A percentile compares a stretch with the other conserved stretches of the same genome.
phyloP scores from a whole-genome alignment of 371 early-diverging fungal genomes.

The Haplosporangium sp. region DNA sequence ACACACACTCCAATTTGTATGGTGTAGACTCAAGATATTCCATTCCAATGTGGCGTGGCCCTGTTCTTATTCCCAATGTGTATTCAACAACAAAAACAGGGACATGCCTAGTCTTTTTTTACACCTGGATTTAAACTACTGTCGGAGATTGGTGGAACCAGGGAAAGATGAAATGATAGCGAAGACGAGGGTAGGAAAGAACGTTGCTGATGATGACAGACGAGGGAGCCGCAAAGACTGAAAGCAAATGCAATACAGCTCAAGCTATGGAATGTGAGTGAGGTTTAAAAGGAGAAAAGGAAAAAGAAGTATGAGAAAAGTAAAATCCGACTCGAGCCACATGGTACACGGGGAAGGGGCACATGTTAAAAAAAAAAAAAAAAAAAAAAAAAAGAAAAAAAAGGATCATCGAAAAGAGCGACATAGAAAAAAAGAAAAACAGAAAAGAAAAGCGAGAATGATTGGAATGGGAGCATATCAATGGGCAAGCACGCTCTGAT shows the following conservation, averaged over 20 bases:
- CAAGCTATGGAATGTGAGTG: neutral
- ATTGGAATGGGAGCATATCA: too few relatives aligned
- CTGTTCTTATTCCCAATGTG: too few relatives aligned
- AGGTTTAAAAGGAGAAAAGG: slow-evolving; percentile 1
- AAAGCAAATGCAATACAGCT: neutral
- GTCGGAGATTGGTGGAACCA: too few relatives aligned
- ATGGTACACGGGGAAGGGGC: neutral
- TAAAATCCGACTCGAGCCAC: neutral
- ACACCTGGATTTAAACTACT: too few relatives aligned
- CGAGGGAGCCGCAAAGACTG: neutral
- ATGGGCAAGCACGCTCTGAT: too few relatives aligned
- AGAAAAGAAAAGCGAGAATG: neutral
- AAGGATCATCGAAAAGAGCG: neutral
- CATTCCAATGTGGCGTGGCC: neutral
- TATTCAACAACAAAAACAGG: too few relatives aligned
- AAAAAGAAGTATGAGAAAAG: neutral
- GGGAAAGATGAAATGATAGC: too few relatives aligned
- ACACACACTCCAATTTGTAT: too few relatives aligned
- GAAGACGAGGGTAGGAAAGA: too few relatives aligned
- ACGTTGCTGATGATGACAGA: too few relatives aligned
- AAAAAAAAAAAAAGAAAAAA: neutral
- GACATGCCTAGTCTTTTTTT: too few relatives aligned
- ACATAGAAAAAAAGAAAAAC: neutral
- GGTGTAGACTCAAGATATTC: too few relatives aligned
- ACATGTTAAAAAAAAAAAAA: neutral